phyloP scores from a whole-genome alignment of 306 rosid genomes.

The Glycine tomentella region DNA sequence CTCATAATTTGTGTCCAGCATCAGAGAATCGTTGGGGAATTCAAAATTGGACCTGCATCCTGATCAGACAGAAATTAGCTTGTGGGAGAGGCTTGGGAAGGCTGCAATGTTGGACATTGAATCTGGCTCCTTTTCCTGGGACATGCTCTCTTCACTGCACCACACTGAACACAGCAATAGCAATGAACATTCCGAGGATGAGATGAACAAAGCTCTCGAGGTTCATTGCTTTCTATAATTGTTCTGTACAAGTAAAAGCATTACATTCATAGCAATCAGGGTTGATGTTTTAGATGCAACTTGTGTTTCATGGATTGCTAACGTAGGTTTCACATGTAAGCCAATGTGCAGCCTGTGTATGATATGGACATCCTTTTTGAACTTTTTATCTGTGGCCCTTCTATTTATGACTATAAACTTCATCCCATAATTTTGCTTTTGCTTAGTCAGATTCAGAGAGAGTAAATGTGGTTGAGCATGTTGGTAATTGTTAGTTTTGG shows the following conservation, averaged over 20 bases:
- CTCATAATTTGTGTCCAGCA: conserved; percentile 53
- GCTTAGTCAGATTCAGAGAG: conserved; percentile 8
- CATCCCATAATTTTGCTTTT: neutral
- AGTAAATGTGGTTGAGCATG: conserved; percentile 25
- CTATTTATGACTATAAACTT: neutral
- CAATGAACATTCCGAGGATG: conserved; percentile 86
- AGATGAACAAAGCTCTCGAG: conserved; percentile 85
- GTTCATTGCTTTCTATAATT: conserved; percentile 54
- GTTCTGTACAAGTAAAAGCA: neutral
- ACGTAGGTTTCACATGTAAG: neutral
- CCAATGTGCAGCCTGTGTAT: neutral
- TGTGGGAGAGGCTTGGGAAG: conserved; percentile 94
- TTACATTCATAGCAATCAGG: conserved; percentile 5
- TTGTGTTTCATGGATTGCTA: neutral
- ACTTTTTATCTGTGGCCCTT: conserved; percentile 18
- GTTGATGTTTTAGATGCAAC: conserved; percentile 19
- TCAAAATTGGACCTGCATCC: conserved; percentile 44
- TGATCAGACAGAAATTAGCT: conserved; percentile 73
- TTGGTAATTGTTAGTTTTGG: neutral
- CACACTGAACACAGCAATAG: conserved; percentile 80
- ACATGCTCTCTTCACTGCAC: conserved; percentile 78
- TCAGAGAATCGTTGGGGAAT: conserved; percentile 56
- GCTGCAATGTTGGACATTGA: conserved; percentile 83
- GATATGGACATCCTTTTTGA: conserved; percentile 11
- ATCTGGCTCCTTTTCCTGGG: conserved; percentile 80